Base-by-base conservation (phyloP, 495 filamentous ascomycete species). In the Hypoxylon cercidicola region DNA sequence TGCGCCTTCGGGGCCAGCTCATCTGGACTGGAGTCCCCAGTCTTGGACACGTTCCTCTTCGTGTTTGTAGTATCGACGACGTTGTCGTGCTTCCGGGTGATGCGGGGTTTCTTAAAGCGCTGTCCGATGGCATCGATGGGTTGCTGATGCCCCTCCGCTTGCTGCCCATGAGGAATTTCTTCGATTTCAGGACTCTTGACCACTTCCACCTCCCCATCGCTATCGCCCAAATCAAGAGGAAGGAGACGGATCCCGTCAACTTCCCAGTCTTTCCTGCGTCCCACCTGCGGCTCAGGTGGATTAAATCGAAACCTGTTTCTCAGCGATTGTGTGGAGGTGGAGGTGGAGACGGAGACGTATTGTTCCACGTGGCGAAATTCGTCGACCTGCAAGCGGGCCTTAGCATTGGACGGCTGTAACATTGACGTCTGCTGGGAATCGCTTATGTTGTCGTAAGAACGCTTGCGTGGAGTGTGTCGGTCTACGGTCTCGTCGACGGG, bases 321-420 rank as follows among this genome's bases (percentile, higher is more conserved):
- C 15, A 46, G 47, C 0, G 52, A 28, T 3, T 16, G 9, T 3
- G 39, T 6, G 34, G 55, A 0, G 13, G 0, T 35, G 47, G n/a
- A n/a, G n/a, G n/a, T n/a, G n/a, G n/a, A n/a, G n/a, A n/a, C n/a
- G n/a, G n/a, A n/a, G n/a, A n/a, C n/a, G n/a, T 63, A 0, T 0
- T 15, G 37, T 25, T 72, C 59, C 16, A 65, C 19, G 2, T 11
- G 16, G 40, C 68, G 69, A 48, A 44, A 75, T 60, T 77, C 74
- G 9, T 30, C 1, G 16, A 77, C 11, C 1, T 55, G 46, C 8
- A 52, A 21, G 23, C 55, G 60, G 40, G 60, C n/a, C 55, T 55
- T 68, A 13, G 53, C 10, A 37, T 66, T 65, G 25, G 70, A 72
- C 5, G 60, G 57, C n/a, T 55, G 53, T 16, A 68, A 70, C 40